Evolutionary conservation across 768 basidiomycete genomes (phyloP).

Genomic region (Cubamyces sp.): DNA sequence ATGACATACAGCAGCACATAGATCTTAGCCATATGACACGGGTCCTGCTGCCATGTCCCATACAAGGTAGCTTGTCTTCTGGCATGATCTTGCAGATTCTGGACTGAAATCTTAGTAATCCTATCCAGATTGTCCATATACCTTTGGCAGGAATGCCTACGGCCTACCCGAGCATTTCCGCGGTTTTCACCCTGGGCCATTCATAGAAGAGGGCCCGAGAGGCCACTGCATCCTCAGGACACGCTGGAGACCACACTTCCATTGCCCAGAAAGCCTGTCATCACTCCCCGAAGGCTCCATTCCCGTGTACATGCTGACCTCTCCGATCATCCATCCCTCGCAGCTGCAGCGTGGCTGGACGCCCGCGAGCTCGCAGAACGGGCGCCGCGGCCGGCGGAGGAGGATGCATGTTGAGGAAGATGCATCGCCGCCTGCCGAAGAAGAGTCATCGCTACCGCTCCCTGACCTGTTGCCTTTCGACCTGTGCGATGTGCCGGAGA

Average conservation of each 20-base stretch:
- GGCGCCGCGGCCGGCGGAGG: conserved; percentile 31
- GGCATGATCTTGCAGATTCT: neutral
- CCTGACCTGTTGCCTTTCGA: conserved; percentile 26
- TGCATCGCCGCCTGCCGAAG: conserved; percentile 14
- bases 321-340: neutral
- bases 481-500: neutral
- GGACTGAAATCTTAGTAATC: neutral
- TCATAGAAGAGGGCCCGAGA: neutral
- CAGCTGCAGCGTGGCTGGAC: neutral
- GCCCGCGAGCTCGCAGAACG: neutral
- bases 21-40: conserved; percentile 24
- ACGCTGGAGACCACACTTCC: neutral
- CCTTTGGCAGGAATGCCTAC: conserved; percentile 8
- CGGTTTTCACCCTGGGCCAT: neutral
- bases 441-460: conserved; percentile 29
- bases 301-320: neutral
- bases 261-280: neutral
- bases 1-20: conserved; percentile 21
- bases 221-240: neutral
- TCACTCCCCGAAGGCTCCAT: neutral
- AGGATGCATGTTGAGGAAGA: conserved; percentile 32
- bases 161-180: conserved; percentile 8
- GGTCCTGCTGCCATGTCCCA: conserved; percentile 23
- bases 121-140: neutral
- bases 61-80: conserved; percentile 13